Conservation (phyloP, 208 protist species). For the Trypanosoma congolense region DNA sequence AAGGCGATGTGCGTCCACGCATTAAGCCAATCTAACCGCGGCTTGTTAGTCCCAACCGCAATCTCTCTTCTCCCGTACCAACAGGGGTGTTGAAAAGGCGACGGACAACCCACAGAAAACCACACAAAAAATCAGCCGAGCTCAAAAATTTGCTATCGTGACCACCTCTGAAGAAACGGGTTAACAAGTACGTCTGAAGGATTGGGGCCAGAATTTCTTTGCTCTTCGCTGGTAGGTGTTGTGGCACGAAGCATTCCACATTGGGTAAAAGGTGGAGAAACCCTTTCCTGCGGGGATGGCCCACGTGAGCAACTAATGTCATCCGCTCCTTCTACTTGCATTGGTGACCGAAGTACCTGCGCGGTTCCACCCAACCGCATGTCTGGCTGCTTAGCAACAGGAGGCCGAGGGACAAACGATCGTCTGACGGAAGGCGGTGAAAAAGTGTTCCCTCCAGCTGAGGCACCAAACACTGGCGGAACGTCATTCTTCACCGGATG, state of each 20-base stretch:
- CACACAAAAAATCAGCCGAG: conserved; percentile 6
- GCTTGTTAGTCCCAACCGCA: no score
- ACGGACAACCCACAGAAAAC: background rate
- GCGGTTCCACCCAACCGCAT: background rate
- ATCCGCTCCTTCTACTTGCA: background rate
- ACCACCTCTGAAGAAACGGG: conserved; percentile 70
- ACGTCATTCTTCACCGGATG: no score
- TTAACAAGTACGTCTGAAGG: conserved; percentile 56
- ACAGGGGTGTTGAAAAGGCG: background rate
- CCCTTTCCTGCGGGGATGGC: no score
- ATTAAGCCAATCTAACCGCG: no score
- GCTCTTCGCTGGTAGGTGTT: background rate
- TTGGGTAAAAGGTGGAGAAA: background rate
- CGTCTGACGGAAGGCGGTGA: background rate
- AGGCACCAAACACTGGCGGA: no score
- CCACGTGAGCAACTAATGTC: no score
- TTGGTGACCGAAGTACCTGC: background rate
- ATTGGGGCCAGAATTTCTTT: conserved; percentile 8
- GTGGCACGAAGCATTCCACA: background rate
- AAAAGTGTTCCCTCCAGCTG: background rate
- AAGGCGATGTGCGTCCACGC: no score
- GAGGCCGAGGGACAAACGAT: background rate
- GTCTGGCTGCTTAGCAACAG: background rate
- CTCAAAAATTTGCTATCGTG: conserved; percentile 16
- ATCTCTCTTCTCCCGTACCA: no score